Base-by-base conservation (phyloP, 257 asterid genomes). In the Penstemon newberryi region DNA sequence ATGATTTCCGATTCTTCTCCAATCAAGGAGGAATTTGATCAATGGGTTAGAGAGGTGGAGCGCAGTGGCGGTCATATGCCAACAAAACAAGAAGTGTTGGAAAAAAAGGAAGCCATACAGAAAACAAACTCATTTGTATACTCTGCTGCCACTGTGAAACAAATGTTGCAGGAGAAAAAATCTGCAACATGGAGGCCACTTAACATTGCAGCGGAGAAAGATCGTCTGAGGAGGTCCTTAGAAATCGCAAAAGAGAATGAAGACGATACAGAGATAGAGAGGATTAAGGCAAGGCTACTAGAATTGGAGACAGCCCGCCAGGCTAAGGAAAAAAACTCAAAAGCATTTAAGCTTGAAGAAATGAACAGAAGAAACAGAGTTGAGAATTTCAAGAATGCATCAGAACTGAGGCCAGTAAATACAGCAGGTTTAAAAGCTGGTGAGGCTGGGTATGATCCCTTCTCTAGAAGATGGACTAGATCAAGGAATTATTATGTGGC, bases 381-480 rank as follows among this genome's bases (percentile, higher is more conserved):
- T 6, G 99, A 90, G 81, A 90, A 93, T 81, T 93, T 93, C 79
- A 90, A 78, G 67, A 90, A 87, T 65, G 99, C 99, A 38, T 93
- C 99, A 0, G 95, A 86, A 47, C 46, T 80, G 80, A 91, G 82
- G 75, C 88, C 81, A 0, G 81, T 78, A 38, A 84, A 77, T 63
- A 66, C 80, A 18, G 73, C 80, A 18, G 73, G 85, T 60, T 70
- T 89, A 66, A 85, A 81, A 79, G 95, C 95, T 44, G 97, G 99
- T 8, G 95, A 93, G 68, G 96, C 88, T 10, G 99, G 96, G 33
- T 90, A 93, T 8, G 99, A 93, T 70, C 99, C 99, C 47, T 93
- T 93, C 60, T 93, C 99, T 4, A 85, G 99, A 74, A 88, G 97
- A 79, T 93, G 99, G 99, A 93, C 99, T 36, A 73, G 95, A 69